Conservation (phyloP, 2,329 filamentous ascomycete species). For the Pseudogymnoascus sp. region DNA sequence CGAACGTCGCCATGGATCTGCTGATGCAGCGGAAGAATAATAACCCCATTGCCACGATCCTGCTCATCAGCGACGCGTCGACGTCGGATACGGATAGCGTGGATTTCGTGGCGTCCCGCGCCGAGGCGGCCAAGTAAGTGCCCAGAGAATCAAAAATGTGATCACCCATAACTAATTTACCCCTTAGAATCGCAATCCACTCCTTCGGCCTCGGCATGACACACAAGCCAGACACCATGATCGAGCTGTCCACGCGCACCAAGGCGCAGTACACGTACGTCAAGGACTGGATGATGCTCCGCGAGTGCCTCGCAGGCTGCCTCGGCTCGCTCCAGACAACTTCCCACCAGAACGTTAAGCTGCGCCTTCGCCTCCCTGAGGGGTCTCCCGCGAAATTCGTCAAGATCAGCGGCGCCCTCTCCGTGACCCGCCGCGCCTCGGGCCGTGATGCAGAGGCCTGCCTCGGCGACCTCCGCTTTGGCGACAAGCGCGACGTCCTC, state of each 20-base stretch:
- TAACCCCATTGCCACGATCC: conserved; percentile 89
- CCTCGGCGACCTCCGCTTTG: conserved; percentile 85
- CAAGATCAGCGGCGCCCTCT: conserved; percentile 92
- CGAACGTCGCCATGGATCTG: conserved; percentile 96
- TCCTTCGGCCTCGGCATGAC: conserved; percentile 95
- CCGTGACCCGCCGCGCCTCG: conserved; percentile 92
- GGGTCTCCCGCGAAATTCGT: conserved; percentile 97
- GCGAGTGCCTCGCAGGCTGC: conserved; percentile 90
- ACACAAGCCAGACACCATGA: conserved; percentile 98
- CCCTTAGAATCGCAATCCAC: conserved; percentile 74
- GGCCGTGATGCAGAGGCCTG: conserved; percentile 90
- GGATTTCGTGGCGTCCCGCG: conserved; percentile 93
- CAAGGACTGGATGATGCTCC: conserved; percentile 99
- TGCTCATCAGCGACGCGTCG: conserved; percentile 95
- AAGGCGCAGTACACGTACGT: conserved; percentile 98
- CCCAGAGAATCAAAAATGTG: background rate
- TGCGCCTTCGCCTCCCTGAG: conserved; percentile 88
- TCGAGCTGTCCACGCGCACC: conserved; percentile 87
- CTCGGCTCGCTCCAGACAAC: conserved; percentile 84
- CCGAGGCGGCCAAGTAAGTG: conserved; percentile 88
- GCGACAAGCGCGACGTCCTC: conserved; percentile 87
- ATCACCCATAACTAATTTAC: conserved; percentile 15
- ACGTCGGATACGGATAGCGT: conserved; percentile 91
- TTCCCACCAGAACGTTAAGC: conserved; percentile 96
- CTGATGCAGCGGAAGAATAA: conserved; percentile 96